These are phyloP conservation scores for Penicillium freii DNA, from an alignment of 2,329 filamentous ascomycete genomes.

Conservation along the genomic window DNA sequence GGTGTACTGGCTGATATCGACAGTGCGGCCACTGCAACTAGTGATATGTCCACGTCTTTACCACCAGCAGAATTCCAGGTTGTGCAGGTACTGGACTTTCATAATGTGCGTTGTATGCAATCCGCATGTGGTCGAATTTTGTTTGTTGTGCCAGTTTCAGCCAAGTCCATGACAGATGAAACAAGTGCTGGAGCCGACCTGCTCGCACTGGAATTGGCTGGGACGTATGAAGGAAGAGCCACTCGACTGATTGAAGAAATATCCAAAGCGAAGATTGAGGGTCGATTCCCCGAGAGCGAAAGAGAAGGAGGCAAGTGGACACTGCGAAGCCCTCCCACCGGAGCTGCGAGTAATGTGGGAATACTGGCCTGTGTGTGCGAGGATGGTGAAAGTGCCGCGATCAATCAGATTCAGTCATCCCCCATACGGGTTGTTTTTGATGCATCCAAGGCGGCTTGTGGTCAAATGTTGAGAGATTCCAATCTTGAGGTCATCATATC, in stretches of 20 bases:
- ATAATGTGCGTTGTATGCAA: constrained; percentile 66
- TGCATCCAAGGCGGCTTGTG: constrained; percentile 30
- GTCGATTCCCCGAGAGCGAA: constrained; percentile 77
- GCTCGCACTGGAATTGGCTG: constrained; percentile 69
- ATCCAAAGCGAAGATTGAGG: constrained; percentile 80
- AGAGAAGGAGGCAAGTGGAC: constrained; percentile 80
- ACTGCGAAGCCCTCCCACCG: constrained; percentile 62
- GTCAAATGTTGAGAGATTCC: constrained; percentile 31
- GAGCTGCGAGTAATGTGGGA: constrained; percentile 56
- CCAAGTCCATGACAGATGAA: constrained; percentile 17
- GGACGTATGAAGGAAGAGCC: constrained; percentile 74
- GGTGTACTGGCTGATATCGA: constrained; percentile 82
- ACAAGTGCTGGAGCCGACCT: constrained; percentile 44
- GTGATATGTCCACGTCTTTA: constrained; percentile 25
- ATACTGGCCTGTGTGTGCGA: constrained; percentile 50
- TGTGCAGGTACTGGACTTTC: constrained; percentile 67
- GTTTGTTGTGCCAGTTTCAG: constrained; percentile 35
- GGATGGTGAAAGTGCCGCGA: constrained; percentile 40
- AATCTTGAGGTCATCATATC: constrained; percentile 55
- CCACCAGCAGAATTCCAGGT: constrained; percentile 69
- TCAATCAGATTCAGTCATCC: constrained; percentile 51
- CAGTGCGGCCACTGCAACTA: constrained; percentile 63
- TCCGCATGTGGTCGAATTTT: constrained; percentile 41
- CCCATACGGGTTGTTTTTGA: constrained; percentile 40
- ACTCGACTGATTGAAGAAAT: constrained; percentile 79